Conservation (phyloP, 2,329 filamentous ascomycete genomes). For the Phialocephala sp. region DNA sequence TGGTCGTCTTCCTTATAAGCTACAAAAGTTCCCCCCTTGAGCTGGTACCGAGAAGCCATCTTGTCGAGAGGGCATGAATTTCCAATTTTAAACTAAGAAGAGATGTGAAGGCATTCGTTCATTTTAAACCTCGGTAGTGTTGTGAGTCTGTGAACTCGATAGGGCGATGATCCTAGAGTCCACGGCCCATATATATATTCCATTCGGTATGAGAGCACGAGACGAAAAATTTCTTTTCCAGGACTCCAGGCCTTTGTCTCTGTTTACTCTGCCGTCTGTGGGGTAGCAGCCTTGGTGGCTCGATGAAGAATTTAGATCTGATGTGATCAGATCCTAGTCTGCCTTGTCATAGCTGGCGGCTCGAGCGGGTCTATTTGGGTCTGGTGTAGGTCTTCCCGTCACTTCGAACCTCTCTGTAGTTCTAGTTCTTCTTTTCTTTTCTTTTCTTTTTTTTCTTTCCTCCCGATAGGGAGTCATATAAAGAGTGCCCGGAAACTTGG, state of each 20-base stretch:
- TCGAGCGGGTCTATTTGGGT: constrained; percentile 1
- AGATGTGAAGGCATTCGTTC: background rate
- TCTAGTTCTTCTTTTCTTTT: background rate
- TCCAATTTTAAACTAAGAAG: background rate
- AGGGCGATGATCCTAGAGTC: background rate
- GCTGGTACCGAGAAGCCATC: background rate
- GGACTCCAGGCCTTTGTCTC: background rate
- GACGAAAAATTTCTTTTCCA: constrained; percentile 5
- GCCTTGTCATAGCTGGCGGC: background rate
- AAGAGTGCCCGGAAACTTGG: background rate
- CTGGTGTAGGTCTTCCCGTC: background rate
- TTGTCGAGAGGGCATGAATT: background rate
- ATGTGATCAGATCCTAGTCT: constrained; percentile 2
- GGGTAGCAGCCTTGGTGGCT: constrained; percentile 3
- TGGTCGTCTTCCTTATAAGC: background rate
- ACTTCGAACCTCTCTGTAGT: background rate
- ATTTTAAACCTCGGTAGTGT: background rate
- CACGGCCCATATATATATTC: background rate
- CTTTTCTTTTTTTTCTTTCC: background rate
- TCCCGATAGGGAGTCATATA: background rate
- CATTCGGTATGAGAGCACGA: background rate
- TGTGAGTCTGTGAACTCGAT: background rate
- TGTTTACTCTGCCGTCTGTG: background rate
- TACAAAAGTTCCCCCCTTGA: background rate
- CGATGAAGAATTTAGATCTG: background rate